These are phyloP conservation scores for Rhododendron molle DNA, from an alignment of 148 eudicot species.

Conservation along the genomic window DNA sequence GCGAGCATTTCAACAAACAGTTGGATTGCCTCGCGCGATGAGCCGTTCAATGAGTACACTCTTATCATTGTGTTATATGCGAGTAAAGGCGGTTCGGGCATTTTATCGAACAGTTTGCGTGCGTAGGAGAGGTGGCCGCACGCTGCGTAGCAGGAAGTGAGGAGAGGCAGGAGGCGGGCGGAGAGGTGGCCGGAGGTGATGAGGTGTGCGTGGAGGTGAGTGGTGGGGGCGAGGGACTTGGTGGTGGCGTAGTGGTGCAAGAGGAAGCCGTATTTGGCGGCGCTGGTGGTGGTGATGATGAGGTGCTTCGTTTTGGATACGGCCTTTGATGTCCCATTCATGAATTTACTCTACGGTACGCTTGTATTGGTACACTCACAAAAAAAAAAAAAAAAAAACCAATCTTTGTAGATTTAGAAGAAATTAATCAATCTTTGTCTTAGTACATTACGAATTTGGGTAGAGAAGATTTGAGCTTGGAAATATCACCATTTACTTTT, in stretches of 20 bases:
- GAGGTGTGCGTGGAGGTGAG: slow-evolving; percentile 41
- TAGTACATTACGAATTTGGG: no score
- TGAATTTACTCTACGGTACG: background rate
- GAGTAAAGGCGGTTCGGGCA: slow-evolving; percentile 39
- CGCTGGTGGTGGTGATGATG: background rate
- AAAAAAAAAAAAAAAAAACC: no score
- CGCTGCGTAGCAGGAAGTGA: slow-evolving; percentile 31
- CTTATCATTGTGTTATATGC: slow-evolving; percentile 46
- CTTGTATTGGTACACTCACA: background rate
- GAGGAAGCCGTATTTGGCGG: slow-evolving; percentile 30
- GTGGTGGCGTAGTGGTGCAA: slow-evolving; percentile 35
- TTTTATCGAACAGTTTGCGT: slow-evolving; percentile 48
- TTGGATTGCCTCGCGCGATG: slow-evolving; percentile 30
- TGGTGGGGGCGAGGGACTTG: slow-evolving; percentile 40
- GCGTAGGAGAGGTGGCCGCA: slow-evolving; percentile 48
- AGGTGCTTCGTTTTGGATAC: slow-evolving; percentile 22
- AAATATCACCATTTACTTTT: no score
- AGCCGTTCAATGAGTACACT: slow-evolving; percentile 35
- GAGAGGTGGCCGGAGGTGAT: slow-evolving; percentile 43
- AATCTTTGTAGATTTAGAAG: no score
- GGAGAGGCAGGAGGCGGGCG: slow-evolving; percentile 27
- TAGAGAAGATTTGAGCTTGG: background rate
- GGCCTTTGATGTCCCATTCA: slow-evolving; percentile 22
- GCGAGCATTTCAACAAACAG: slow-evolving; percentile 36
- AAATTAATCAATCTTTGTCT: no score